phyloP scores from a whole-genome alignment of 345 rosid species.

The Garcia nutans region DNA sequence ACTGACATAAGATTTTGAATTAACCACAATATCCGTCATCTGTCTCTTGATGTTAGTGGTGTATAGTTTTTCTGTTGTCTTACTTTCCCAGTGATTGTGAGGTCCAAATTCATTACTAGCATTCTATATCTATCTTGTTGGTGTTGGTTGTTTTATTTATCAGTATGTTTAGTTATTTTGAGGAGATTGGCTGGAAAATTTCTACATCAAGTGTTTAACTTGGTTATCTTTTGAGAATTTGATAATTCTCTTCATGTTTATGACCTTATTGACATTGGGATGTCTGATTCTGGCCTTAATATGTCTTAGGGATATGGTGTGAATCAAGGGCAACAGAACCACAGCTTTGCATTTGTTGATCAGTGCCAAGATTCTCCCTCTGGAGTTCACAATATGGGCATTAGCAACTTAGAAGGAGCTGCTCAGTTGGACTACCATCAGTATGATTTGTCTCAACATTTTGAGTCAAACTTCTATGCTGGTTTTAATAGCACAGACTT shows the following conservation, averaged over 20 bases:
- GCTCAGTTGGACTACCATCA: conserved; percentile 57
- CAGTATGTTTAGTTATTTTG: background rate
- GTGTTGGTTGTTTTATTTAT: background rate
- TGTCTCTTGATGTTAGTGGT: background rate
- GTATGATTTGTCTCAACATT: conserved; percentile 66
- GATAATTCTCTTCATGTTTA: background rate
- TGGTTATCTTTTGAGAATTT: conserved; percentile 6
- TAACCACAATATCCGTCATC: background rate
- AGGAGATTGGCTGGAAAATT: background rate
- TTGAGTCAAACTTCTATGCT: conserved; percentile 56
- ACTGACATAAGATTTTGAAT: background rate
- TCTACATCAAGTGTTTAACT: background rate
- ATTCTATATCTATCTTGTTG: background rate
- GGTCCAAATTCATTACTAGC: background rate
- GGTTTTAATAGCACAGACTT: conserved; percentile 45
- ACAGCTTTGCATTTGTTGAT: conserved; percentile 45
- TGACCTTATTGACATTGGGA: background rate
- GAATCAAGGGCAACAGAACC: conserved; percentile 62
- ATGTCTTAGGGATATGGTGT: conserved; percentile 50
- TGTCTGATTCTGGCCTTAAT: conserved; percentile 15
- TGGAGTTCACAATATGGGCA: conserved; percentile 26
- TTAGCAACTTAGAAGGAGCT: conserved; percentile 46
- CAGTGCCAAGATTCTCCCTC: conserved; percentile 55
- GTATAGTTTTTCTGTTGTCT: background rate
- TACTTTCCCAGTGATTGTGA: background rate